Evolutionary conservation across 768 basidiomycete species (phyloP), one percentile per base, ranked within the genome.

Genomic region (Suillus placidus): DNA sequence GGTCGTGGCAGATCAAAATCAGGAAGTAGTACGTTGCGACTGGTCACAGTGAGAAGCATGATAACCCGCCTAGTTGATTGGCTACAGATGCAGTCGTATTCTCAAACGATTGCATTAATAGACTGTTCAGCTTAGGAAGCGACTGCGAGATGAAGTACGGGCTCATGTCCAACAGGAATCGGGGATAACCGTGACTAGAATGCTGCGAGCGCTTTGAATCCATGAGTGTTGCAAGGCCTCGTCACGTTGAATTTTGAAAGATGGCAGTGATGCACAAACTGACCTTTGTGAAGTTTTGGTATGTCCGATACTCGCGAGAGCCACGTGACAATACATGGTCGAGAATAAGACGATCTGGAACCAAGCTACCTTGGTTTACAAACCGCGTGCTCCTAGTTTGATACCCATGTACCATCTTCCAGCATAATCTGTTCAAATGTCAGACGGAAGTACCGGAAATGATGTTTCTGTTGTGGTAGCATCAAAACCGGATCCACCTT

Each of bases 11-110:
- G 71, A 32, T 80, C 73, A 26, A 68, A 66, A 30, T 74, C 84
- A 10, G 88, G 86, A 38, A 93, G 80, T 23, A 93, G 75, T 45
- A 90, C 85, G 30, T 82, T 83, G n/a, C 76, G 74, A 54, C 88
- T 83, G 37, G 84, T 83, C 69, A 88, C 83, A 61, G 87, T 78
- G 60, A 80, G 56, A 61, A 70, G 67, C 61, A 49, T 52, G 38
- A 26, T 43, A 32, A 60, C 54, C 65, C 30, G n/a, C 3, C 37
- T 30, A 49, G 34, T 34, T 49, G 66, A 58, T 63, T 52, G 12
- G 45, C 55, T 2, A 64, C 42, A 68, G 74, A 74, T 18, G 35
- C 30, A 18, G 18, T 54, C 8, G 8, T 61, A 65, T 64, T 55
- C 12, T 45, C n/a, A 13, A 37, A 40, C 13, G 42, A 63, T 63